Percentiles rank a stretch among this genome's conserved stretches.
Conservation (phyloP, 176 grass and related monocot genomes). For the Raddia distichophylla region DNA sequence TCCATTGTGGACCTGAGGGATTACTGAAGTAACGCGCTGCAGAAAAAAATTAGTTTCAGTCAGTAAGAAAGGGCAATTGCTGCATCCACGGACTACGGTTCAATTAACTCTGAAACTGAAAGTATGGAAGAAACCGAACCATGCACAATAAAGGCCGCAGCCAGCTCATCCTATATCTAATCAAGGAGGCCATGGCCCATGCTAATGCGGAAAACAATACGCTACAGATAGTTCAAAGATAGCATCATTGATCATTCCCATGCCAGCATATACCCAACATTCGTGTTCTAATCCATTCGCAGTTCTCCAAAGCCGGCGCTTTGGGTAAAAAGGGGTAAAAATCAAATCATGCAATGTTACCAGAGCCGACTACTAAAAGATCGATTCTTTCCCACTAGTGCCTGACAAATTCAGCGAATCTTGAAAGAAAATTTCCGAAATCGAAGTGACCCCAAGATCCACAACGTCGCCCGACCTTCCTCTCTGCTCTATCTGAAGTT, state of each 20-base stretch:
- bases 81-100: neutral
- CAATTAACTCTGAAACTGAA: neutral
- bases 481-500: neutral
- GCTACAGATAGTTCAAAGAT: neutral
- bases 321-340: neutral
- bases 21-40: constrained; percentile 7
- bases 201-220: neutral
- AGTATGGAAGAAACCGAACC: neutral
- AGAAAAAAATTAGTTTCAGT: neutral
- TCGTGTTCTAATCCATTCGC: neutral
- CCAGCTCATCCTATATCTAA: neutral
- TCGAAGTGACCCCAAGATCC: neutral
- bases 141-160: neutral
- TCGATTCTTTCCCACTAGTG: constrained; percentile 12
- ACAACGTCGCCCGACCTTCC: neutral
- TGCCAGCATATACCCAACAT: neutral
- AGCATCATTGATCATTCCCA: neutral
- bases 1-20: constrained; percentile 49
- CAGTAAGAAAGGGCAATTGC: neutral
- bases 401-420: neutral
- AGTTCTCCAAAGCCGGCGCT: neutral
- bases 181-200: neutral
- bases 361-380: neutral
- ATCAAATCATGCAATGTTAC: neutral
- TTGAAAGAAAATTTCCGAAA: neutral